Evolutionary conservation across 2,329 filamentous ascomycete genomes (phyloP).

Genomic region (Neophaeococcomyces mojaviensis): DNA sequence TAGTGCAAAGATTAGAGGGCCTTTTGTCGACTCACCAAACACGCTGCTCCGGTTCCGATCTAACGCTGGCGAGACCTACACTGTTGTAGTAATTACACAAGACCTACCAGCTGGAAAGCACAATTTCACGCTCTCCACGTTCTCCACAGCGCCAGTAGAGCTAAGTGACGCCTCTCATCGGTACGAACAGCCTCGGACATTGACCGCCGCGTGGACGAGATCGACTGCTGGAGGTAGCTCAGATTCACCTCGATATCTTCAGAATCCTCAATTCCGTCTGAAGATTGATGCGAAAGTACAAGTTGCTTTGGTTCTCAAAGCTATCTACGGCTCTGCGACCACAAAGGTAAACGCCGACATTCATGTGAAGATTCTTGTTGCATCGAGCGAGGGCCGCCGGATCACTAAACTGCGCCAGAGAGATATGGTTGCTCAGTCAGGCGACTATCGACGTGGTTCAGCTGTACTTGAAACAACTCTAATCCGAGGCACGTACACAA

Average conservation of each 20-base stretch:
- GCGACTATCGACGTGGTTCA: conserved; percentile 79
- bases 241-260: conserved; percentile 65
- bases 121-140: conserved; percentile 79
- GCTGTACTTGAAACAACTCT: conserved; percentile 61
- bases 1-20: conserved; percentile 62
- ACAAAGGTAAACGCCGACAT: conserved; percentile 63
- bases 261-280: conserved; percentile 80
- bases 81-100: conserved; percentile 69
- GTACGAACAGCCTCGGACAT: conserved; percentile 52
- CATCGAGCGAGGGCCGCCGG: conserved; percentile 48
- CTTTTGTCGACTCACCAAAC: conserved; percentile 92
- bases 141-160: conserved; percentile 58
- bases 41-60: conserved; percentile 70
- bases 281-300: not conserved
- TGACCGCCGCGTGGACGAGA: conserved; percentile 64
- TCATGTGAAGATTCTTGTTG: conserved; percentile 73
- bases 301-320: conserved; percentile 14
- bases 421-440: conserved; percentile 74
- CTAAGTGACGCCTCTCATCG: conserved; percentile 56
- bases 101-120: conserved; percentile 65
- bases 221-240: conserved; percentile 80
- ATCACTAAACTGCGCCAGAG: conserved; percentile 60
- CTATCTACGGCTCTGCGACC: conserved; percentile 27
- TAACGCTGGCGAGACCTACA: conserved; percentile 45
- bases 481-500: conserved; percentile 60